Conservation (phyloP, 805 yeast genomes). For the Candida boidinii region DNA sequence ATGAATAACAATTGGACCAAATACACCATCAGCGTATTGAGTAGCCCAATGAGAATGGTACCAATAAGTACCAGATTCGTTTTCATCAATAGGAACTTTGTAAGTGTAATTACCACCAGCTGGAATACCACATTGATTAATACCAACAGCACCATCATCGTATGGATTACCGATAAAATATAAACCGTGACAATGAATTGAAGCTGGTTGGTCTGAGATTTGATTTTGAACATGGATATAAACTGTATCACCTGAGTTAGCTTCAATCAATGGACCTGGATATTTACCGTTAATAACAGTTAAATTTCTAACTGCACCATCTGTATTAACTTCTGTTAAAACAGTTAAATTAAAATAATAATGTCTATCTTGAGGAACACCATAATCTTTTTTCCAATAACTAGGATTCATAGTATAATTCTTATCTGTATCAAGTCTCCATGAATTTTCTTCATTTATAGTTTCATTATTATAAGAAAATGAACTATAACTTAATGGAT, state of each 20-base stretch:
- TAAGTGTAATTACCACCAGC: conserved; percentile 10
- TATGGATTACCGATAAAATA: conserved; percentile 11
- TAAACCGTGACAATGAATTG: conserved; percentile 17
- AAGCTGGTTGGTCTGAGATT: conserved; percentile 9
- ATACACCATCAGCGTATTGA: conserved; percentile 17
- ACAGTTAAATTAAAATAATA: conserved; percentile 7
- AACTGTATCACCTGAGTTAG: conserved; percentile 13
- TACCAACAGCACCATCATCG: conserved; percentile 15
- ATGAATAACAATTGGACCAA: conserved; percentile 14
- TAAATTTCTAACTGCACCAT: conserved; percentile 8
- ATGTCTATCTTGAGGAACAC: conserved; percentile 6
- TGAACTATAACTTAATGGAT: too few species aligned
- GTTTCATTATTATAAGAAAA: conserved; percentile 1
- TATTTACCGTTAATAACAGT: conserved; percentile 13
- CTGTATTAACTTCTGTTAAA: conserved; percentile 3
- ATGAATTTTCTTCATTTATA: conserved; percentile 18
- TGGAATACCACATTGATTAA: conserved; percentile 14
- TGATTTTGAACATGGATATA: conserved; percentile 10
- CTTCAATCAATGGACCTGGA: conserved; percentile 16
- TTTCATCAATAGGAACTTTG: conserved; percentile 8
- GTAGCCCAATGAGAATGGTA: conserved; percentile 17
- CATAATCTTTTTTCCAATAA: conserved; percentile 7
- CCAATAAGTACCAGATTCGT: conserved; percentile 17
- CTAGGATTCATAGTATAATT: conserved; percentile 8
- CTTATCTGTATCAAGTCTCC: conserved; percentile 8